Base-by-base conservation (phyloP, 2,329 filamentous ascomycete genomes). In the Septoria petroselini region DNA sequence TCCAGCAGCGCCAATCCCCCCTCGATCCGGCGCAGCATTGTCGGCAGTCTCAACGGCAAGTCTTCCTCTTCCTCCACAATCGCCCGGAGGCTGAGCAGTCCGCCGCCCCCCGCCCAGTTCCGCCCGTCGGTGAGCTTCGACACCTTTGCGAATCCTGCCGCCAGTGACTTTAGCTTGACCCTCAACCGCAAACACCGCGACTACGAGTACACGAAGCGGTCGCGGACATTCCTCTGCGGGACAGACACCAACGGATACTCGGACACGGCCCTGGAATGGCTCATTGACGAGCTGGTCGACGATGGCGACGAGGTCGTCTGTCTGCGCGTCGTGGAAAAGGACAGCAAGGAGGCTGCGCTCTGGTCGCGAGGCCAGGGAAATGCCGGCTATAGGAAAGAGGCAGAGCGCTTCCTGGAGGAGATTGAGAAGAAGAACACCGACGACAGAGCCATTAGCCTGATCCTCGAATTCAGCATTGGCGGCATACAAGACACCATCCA, bases 261-360 rank as follows among this genome's bases (percentile, higher is more conserved):
- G 5, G 88, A 95, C 55, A 93, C 91, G 70, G 91, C 91, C 12
- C 76, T 96, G 14, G 88, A 94, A 69, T 96, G 90, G 90, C 77
- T 95, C 42, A 81, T 96, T 31, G 88, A 94, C 62, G 89, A 95
- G 70, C 77, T 95, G 48, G 88, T 95, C 33, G 90, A 95, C 62
- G 91, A 95, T 63, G 90, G 91, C 14, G 91, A 96, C 65, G 89
- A 95, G 70, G 85, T 96, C 50, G 86, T 96, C 7, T 96, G 91
- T 69, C 79, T 96, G 41, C 80, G 88, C 44, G 91, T 95, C 2
- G 80, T 95, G 35, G 90, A 95, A 65, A 91, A 88, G 65, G 87
- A 91, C 57, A 79, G 83, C 43, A 86, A 85, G 44, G 79, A 86
- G 55, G 79, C 80, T 31, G 42, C 59, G 7, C 61, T 61, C 38